Conservation (phyloP, 2,329 filamentous ascomycete genomes). For the Seiridium cupressi region DNA sequence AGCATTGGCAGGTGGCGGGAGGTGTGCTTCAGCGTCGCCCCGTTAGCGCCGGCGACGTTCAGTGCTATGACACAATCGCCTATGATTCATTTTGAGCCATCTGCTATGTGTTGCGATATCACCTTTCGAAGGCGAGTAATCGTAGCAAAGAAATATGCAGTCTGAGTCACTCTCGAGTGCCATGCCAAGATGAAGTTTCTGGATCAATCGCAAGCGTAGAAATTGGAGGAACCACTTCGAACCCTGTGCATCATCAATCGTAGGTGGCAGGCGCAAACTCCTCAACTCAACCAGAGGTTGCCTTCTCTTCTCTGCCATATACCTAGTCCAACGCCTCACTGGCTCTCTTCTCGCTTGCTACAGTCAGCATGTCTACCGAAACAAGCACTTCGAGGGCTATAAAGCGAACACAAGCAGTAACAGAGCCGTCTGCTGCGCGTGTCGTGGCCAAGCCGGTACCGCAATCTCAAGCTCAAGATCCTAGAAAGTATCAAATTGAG, state of each 20-base stretch:
- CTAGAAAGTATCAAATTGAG: conserved; percentile 70
- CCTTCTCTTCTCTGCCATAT: neutral
- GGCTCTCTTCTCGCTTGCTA: conserved; percentile 37
- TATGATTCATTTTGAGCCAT: conserved; percentile 9
- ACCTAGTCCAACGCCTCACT: neutral
- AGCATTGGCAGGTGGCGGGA: neutral
- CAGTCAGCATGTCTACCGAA: conserved; percentile 2
- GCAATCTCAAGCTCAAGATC: conserved; percentile 61
- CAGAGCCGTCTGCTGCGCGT: conserved; percentile 40
- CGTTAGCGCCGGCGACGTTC: neutral
- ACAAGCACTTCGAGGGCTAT: conserved; percentile 20
- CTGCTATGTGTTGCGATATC: neutral
- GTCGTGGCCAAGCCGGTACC: conserved; percentile 66
- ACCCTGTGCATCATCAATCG: neutral
- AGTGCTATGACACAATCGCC: neutral
- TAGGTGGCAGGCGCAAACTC: neutral
- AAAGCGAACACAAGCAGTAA: conserved; percentile 45
- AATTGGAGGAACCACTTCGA: neutral
- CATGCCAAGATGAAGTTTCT: neutral
- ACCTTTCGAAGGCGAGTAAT: neutral
- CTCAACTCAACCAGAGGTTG: neutral
- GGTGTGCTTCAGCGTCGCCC: neutral
- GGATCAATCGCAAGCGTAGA: neutral
- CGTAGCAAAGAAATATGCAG: neutral
- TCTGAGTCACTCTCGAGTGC: too few relatives aligned